Evolutionary conservation across 1,284 basidiomycete genomes (phyloP).

Genomic region (Serendipita sp.): DNA sequence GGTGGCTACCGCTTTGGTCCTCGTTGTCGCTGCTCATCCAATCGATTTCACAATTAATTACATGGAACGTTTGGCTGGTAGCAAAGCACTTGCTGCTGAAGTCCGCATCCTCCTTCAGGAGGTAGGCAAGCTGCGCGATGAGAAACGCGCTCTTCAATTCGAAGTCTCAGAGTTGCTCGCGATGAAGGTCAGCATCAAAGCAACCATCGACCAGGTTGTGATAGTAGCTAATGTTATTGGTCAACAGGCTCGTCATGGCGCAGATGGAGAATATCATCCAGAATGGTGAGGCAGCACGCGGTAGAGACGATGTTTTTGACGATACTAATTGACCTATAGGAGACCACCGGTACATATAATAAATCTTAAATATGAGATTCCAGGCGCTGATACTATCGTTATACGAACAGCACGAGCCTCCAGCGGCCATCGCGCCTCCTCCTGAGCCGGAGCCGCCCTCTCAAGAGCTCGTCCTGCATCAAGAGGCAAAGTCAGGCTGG

Average conservation of each 20-base stretch:
- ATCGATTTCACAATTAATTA: background rate
- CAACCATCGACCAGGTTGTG: background rate
- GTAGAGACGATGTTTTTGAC: background rate
- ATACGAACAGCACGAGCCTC: background rate
- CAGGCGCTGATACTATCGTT: background rate
- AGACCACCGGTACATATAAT: background rate
- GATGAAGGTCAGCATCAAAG: background rate
- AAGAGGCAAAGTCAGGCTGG: conserved; percentile 9
- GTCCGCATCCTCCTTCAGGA: conserved; percentile 60
- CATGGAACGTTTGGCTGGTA: conserved; percentile 18
- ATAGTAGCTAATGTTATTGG: background rate
- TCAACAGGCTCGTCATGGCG: background rate
- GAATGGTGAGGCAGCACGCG: background rate
- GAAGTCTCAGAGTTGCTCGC: conserved; percentile 1
- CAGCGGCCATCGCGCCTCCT: conserved; percentile 1
- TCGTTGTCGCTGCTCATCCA: background rate
- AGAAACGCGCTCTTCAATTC: conserved; percentile 30
- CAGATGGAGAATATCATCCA: conserved; percentile 3
- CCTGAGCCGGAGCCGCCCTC: background rate
- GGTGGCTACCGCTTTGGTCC: background rate
- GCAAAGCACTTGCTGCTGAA: conserved; percentile 59
- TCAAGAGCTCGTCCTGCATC: background rate
- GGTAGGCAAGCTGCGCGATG: conserved; percentile 61
- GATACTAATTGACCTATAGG: background rate
- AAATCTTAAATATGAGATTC: background rate